Percentiles rank a stretch among this genome's conserved stretches.
phyloP scores from a whole-genome alignment of 495 filamentous ascomycete genomes.

The Neurospora sp. region DNA sequence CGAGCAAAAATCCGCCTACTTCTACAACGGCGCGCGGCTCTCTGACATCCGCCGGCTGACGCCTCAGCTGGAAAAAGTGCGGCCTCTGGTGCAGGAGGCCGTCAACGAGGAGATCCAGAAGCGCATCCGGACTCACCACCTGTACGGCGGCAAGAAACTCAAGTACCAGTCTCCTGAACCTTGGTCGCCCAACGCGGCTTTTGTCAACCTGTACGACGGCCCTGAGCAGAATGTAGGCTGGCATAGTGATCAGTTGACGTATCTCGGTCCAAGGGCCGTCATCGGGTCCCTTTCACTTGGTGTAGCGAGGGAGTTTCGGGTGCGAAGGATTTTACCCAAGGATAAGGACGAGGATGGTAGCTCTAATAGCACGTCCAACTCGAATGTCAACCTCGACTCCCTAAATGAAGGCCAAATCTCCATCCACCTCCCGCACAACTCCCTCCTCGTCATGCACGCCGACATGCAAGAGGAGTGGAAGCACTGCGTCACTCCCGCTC shows the following conservation, averaged over 20 bases:
- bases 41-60: conserved; percentile 64
- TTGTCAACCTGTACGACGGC: conserved; percentile 88
- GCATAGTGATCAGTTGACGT: conserved; percentile 87
- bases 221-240: conserved; percentile 74
- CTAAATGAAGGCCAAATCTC: conserved; percentile 73
- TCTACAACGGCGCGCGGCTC: conserved; percentile 68
- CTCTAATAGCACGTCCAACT: conserved; percentile 17
- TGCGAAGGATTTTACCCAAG: conserved; percentile 58
- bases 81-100: conserved; percentile 50
- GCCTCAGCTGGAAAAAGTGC: conserved; percentile 57
- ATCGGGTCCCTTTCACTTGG: conserved; percentile 88
- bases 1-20: conserved; percentile 65
- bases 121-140: conserved; percentile 44
- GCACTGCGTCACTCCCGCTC: conserved; percentile 63
- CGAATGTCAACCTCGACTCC: conserved; percentile 9
- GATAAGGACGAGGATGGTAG: conserved; percentile 29
- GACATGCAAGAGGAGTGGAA: conserved; percentile 82
- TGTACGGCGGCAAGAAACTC: conserved; percentile 58
- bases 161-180: conserved; percentile 58
- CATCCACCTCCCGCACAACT: conserved; percentile 90
- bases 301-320: conserved; percentile 81
- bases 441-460: conserved; percentile 86
- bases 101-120: conserved; percentile 65
- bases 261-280: conserved; percentile 74
- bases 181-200: conserved; percentile 82